Conservation (phyloP, 1,284 basidiomycete genomes). For the Ceratobasidium papillatum region DNA sequence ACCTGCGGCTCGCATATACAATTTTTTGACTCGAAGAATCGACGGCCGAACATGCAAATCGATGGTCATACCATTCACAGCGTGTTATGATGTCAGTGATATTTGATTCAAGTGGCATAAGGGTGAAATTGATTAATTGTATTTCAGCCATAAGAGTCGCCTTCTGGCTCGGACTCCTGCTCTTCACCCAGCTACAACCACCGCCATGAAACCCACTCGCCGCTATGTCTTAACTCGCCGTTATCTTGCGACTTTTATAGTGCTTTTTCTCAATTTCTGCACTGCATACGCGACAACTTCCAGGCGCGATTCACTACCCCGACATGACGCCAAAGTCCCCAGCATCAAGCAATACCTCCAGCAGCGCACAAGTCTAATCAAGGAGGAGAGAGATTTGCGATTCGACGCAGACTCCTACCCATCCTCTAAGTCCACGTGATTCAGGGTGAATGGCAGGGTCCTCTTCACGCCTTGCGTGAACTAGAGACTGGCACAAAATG, state of each 20-base stretch:
- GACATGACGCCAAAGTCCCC: background rate
- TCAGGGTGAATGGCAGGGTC: constrained; percentile 17
- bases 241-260: background rate
- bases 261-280: background rate
- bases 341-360: constrained; percentile 55
- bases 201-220: background rate
- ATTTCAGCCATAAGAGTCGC: background rate
- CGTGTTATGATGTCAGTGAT: background rate
- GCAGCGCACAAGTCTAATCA: constrained; percentile 60
- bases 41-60: too few relatives aligned
- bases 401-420: constrained; percentile 17
- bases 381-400: constrained; percentile 60
- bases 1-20: too few relatives aligned
- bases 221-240: background rate
- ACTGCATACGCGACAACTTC: background rate
- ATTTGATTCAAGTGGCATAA: background rate
- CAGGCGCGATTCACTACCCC: background rate
- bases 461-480: constrained; percentile 10
- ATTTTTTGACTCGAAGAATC: too few relatives aligned
- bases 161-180: background rate
- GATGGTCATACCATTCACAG: background rate
- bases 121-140: background rate
- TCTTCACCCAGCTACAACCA: background rate
- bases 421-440: background rate
- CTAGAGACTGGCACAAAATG: constrained; percentile 15